A percentile compares a stretch with the other conserved stretches of the same genome.
phyloP scores from a whole-genome alignment of 257 asterid species.

The Jaltomata sinuosa region DNA sequence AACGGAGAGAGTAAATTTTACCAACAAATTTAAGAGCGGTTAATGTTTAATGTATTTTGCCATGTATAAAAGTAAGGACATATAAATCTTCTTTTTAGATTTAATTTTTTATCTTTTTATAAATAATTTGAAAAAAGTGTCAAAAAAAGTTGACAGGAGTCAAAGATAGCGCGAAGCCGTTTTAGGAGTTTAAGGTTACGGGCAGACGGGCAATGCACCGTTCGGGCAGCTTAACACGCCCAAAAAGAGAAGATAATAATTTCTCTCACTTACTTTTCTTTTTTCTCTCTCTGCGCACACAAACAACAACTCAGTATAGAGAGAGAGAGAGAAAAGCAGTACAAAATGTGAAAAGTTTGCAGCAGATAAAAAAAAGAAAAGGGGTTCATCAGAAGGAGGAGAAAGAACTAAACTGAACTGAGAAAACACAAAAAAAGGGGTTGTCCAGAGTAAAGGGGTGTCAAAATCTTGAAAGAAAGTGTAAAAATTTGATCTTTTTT shows the following conservation, averaged over 20 bases:
- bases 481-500: neutral
- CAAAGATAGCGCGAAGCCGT: conserved; percentile 53
- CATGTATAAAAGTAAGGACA: neutral
- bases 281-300: conserved; percentile 12
- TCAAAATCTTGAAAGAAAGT: neutral
- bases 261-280: conserved; percentile 14
- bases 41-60: neutral
- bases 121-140: neutral
- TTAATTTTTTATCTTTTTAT: neutral
- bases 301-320: conserved; percentile 17
- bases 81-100: neutral
- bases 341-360: conserved; percentile 32
- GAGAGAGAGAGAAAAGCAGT: conserved; percentile 19
- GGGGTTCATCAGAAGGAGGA: conserved; percentile 5
- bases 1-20: too few relatives aligned
- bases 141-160: conserved; percentile 29
- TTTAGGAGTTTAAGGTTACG: conserved; percentile 23
- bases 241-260: conserved; percentile 41
- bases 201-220: conserved; percentile 56
- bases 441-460: neutral
- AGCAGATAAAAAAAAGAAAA: conserved; percentile 29
- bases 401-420: conserved; percentile 10
- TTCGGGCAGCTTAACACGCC: conserved; percentile 71
- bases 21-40: neutral
- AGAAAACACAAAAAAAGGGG: conserved; percentile 6